Base-by-base conservation (phyloP, 2,329 filamentous ascomycete species). In the Colletotrichum liaoningense region DNA sequence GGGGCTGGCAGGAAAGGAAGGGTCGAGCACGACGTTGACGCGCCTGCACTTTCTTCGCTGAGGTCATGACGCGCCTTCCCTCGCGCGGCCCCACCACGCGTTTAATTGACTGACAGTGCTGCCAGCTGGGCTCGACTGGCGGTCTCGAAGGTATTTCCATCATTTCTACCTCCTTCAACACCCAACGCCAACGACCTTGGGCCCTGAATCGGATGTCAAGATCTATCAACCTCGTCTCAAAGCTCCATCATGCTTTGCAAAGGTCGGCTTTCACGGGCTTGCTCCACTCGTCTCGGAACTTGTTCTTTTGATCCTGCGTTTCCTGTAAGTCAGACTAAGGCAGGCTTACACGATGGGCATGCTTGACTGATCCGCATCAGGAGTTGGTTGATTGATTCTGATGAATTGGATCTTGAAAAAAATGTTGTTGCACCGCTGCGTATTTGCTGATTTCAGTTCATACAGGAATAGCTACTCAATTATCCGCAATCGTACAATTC, bases 1-100 rank as follows among this genome's bases (percentile, higher is more conserved):
- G 52, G 28, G 49, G 57, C 33, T 12, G 4, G 28, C 38, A 35
- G 19, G 54, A 52, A 30, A 63, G 26, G 33, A 58, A 33, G 38
- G 30, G 55, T 54, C 38, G 24, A 30, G 54, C 54, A 67, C 52
- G 42, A 35, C 28, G 46, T 59, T 5, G 56, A 70, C 68, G 68
- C 68, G 68, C 56, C 59, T 12, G 52, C 67, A 56, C 42, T 30
- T 60, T 55, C 49, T 64, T 19, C 38, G 35, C 14, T 54, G 54
- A 59, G 55, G 42, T 67, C 63, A 71, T 72, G 69, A 72, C 69
- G 69, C 69, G 69, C 63, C 62, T 59, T 64, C 12, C 30, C 7
- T 9, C n/a, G 19, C 35, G 4, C 6, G 7, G 63, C 56, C 63
- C 63, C 69, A 22, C 69, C 28, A 33, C 69, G 64, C 69, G 69